Base-by-base conservation (phyloP, 148 eudicot species). In the Amaranthus hypochondriacus region DNA sequence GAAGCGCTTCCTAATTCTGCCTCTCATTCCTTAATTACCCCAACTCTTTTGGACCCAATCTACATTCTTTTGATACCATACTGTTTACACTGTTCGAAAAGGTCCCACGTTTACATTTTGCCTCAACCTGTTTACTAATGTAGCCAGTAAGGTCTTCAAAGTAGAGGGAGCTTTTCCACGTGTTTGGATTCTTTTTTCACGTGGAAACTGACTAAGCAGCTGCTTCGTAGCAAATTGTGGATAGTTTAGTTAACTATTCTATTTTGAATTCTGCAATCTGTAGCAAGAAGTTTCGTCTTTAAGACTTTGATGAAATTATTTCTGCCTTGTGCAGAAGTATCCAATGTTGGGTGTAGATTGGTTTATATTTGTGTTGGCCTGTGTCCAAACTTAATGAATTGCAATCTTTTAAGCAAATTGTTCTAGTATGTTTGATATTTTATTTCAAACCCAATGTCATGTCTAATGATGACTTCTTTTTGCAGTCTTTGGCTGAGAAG, bases 401-500 rank as follows among this genome's bases (percentile, higher is more conserved):
- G 66, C 66, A 10, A 62, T 39, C 11, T 10, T 43, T 62, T 5
- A 62, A 62, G 48, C 66, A 42, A 39, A 10, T 0, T 44, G 4
- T 46, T 64, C 6, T 59, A 39, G 8, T 28, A 65, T 48, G 51
- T 64, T 13, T 7, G 48, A 4, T 2, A n/a, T 48, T n/a, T 65
- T 7, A 13, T n/a, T 10, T 28, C 39, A 9, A 62, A 51, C 9
- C 43, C 9, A 43, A 6, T 10, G 5, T n/a, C 43, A 15, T 55
- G 10, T 44, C 48, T 59, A 64, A 9, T 1, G 55, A 65, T 43
- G 62, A 18, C 44, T 42, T 14, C 21, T 57, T 74, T 73, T 18
- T 79, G 77, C 86, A 94, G 97, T 82, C 92, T 18, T 86, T 95
- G 87, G 97, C 99, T 68, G 99, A 95, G 85, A 95, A 87, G 84